Base-by-base conservation (phyloP, 2,329 filamentous ascomycete genomes). In the Didymosphaeria variabile region DNA sequence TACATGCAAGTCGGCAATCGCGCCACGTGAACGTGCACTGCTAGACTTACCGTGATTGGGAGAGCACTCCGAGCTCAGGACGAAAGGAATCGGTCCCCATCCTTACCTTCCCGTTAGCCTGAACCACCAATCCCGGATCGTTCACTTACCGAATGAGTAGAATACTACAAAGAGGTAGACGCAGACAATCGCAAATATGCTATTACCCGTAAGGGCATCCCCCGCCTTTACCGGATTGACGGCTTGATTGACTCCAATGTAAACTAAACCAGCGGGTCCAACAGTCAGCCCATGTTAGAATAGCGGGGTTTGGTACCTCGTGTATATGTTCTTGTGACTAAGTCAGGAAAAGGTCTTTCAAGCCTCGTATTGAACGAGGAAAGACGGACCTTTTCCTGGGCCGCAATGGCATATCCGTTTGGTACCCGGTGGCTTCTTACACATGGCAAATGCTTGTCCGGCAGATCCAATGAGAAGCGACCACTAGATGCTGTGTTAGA, bases 161-260 rank as follows among this genome's bases (percentile, higher is more conserved):
- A 82, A 82, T 10, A 82, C 79, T 8, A 82, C 81, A 55, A 81
- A 82, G 7, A 82, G 72, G 62, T 84, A 85, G 5, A 85, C 81
- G 70, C 83, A 85, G 55, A 85, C 79, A 72, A 85, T 84, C 9
- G 81, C 79, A 52, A 85, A 81, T 50, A 77, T 79, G 59, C 72
- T 72, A 46, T 72, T 74, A 51, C 77, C 77, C 44, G 72, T 73
- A n/a, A 79, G 73, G 6, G 63, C 10, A 31, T 67, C 68, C 8
- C 75, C 75, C 10, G 34, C 60, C 1, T 66, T 70, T 0, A 69
- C 69, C 23, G 77, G 76, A 59, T 79, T 71, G 19, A 79, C 72
- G 3, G 76, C 76, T 42, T 68, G 65, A 55, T 79, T 77, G 44
- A 75, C 32, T 10, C 71, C 70, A 54, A 73, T 74, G 62, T 74